phyloP scores from a whole-genome alignment of 768 basidiomycete genomes.

The Trametes sanguinea region DNA sequence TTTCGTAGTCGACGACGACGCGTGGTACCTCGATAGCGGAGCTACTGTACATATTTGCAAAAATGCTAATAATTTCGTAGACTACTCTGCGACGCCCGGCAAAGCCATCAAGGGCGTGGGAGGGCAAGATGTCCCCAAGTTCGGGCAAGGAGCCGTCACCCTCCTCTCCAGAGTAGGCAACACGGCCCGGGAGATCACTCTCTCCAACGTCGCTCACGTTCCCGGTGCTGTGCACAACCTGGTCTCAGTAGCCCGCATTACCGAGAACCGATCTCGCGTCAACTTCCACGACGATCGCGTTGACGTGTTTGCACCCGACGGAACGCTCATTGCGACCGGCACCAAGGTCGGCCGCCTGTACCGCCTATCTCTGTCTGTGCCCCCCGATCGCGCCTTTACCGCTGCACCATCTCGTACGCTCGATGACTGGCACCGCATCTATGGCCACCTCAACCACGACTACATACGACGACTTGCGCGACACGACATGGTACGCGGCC shows the following conservation, averaged over 20 bases:
- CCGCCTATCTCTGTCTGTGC: neutral
- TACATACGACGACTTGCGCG: slow-evolving; percentile 3
- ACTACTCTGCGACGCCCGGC: slow-evolving; percentile 10
- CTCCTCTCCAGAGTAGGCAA: neutral
- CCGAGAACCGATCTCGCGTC: neutral
- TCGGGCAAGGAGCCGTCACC: slow-evolving; percentile 11
- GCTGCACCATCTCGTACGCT: neutral
- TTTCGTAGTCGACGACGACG: slow-evolving; percentile 3
- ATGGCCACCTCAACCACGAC: slow-evolving; percentile 19
- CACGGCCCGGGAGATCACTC: slow-evolving; percentile 7
- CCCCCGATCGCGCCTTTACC: neutral
- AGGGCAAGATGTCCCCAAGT: slow-evolving; percentile 1
- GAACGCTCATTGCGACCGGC: neutral
- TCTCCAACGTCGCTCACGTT: slow-evolving; percentile 17
- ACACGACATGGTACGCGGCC: slow-evolving; percentile 18
- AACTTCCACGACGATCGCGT: neutral
- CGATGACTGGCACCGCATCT: slow-evolving; percentile 23
- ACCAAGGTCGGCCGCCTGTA: slow-evolving; percentile 9
- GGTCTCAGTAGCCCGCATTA: slow-evolving; percentile 18
- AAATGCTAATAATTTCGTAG: slow-evolving; percentile 1
- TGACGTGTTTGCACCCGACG: neutral
- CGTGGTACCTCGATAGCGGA: slow-evolving; percentile 22
- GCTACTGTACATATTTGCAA: slow-evolving; percentile 5
- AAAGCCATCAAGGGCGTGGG: slow-evolving; percentile 17
- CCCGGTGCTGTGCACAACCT: slow-evolving; percentile 21